Conservation (phyloP, 2,329 filamentous ascomycete species). For the Alternaria tenuissima region DNA sequence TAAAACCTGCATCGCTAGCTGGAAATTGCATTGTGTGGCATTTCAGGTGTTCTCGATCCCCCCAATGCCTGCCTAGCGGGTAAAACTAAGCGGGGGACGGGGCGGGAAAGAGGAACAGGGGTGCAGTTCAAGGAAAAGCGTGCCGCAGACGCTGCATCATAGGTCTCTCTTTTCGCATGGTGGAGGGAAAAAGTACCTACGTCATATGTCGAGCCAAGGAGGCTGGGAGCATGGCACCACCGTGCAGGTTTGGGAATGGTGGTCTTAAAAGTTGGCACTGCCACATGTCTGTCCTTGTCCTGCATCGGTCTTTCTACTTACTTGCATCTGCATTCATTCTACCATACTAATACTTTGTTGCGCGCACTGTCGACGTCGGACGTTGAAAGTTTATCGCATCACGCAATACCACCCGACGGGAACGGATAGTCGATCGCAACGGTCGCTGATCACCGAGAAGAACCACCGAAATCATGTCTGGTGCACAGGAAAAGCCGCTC, state of each 20-base stretch:
- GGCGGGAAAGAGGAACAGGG: slow-evolving; percentile 1
- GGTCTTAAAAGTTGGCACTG: slow-evolving; percentile 19
- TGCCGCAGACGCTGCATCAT: slow-evolving; percentile 3
- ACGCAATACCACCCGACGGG: slow-evolving; percentile 4
- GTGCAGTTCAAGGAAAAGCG: slow-evolving; percentile 4
- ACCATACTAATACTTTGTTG: neutral
- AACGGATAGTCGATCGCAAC: slow-evolving; percentile 12
- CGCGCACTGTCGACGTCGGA: neutral
- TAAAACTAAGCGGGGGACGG: slow-evolving; percentile 1
- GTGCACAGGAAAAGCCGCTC: slow-evolving; percentile 42
- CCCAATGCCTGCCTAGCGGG: slow-evolving; percentile 1
- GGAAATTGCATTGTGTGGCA: slow-evolving; percentile 1
- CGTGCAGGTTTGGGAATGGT: slow-evolving; percentile 1
- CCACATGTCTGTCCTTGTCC: slow-evolving; percentile 8
- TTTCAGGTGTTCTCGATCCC: slow-evolving; percentile 2
- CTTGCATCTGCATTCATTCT: neutral
- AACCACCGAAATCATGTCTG: slow-evolving; percentile 30
- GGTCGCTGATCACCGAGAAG: slow-evolving; percentile 10
- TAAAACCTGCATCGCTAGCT: neutral
- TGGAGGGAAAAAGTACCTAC: slow-evolving; percentile 8
- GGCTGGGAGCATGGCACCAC: slow-evolving; percentile 6
- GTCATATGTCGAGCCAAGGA: slow-evolving; percentile 13
- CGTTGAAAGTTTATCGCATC: neutral
- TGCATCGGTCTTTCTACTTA: slow-evolving; percentile 2
- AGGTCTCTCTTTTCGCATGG: neutral